Evolutionary conservation across 2,329 filamentous ascomycete genomes (phyloP).

Genomic region (Blastomyces gilchristii): DNA sequence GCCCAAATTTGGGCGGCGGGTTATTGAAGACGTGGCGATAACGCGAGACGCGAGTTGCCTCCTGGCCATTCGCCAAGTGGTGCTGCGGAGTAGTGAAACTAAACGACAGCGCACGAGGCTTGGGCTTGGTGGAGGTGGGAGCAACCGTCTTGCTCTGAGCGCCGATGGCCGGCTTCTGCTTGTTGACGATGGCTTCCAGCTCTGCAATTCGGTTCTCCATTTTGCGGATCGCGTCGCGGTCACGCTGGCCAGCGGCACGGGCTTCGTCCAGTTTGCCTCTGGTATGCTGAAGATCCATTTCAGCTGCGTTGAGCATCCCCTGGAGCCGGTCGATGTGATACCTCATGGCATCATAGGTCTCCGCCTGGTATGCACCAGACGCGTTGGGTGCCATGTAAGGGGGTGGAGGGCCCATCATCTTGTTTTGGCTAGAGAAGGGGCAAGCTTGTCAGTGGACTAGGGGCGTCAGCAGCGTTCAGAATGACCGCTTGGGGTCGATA

Average conservation of each 20-base stretch:
- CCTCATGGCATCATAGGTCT: neutral
- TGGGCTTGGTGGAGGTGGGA: slow-evolving; percentile 13
- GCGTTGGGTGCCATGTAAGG: neutral
- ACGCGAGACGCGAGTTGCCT: neutral
- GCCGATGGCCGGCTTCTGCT: slow-evolving; percentile 20
- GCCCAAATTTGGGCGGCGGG: slow-evolving; percentile 2
- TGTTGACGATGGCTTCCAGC: slow-evolving; percentile 17
- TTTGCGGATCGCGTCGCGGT: slow-evolving; percentile 9
- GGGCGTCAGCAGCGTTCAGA: neutral
- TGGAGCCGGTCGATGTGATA: slow-evolving; percentile 4
- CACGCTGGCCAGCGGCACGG: slow-evolving; percentile 7
- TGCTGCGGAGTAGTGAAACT: slow-evolving; percentile 1
- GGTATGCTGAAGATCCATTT: slow-evolving; percentile 9
- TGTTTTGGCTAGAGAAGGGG: neutral
- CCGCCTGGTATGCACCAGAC: neutral
- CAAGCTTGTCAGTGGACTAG: neutral
- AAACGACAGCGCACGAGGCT: slow-evolving; percentile 1
- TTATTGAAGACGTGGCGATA: slow-evolving; percentile 4
- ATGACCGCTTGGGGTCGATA: neutral
- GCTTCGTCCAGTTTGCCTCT: slow-evolving; percentile 13
- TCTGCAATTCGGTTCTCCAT: slow-evolving; percentile 14
- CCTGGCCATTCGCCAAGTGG: neutral
- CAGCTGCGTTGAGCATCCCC: neutral
- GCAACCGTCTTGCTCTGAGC: slow-evolving; percentile 23
- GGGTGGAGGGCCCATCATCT: neutral